Evolutionary conservation across 257 asterid species (phyloP).

Genomic region (Solanum virginianum): DNA sequence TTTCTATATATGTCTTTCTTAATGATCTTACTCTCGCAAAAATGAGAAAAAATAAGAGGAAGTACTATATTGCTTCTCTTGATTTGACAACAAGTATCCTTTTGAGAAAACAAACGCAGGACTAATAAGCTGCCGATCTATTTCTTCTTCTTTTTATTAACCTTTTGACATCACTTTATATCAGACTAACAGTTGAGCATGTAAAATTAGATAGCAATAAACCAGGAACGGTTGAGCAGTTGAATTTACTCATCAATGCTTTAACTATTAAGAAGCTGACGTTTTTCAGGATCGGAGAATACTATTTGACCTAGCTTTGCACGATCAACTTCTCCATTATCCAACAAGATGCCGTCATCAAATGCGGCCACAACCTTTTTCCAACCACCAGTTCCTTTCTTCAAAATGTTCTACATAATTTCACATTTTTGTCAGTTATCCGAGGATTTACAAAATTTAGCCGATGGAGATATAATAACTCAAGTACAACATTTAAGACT

Average conservation of each 20-base stretch:
- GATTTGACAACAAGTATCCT: not conserved
- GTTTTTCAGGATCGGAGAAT: conserved; percentile 57
- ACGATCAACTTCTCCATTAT: conserved; percentile 77
- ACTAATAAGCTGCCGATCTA: not conserved
- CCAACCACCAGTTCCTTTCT: conserved; percentile 85
- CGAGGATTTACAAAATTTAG: not conserved
- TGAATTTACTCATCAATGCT: not conserved
- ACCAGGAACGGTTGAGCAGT: not conserved
- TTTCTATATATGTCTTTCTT: not conserved
- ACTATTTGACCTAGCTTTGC: conserved; percentile 75
- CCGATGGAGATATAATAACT: not conserved
- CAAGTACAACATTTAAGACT: not conserved
- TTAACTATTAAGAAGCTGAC: conserved; percentile 85
- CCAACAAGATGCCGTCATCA: conserved; percentile 60
- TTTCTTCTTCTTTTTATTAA: not conserved
- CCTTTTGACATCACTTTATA: not conserved
- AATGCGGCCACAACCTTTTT: conserved; percentile 72
- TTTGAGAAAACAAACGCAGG: not conserved
- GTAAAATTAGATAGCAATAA: not conserved
- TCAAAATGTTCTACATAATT: conserved; percentile 49
- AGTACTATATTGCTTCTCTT: not conserved
- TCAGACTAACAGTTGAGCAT: not conserved
- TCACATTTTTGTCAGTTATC: not conserved
- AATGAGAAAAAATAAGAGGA: not conserved
- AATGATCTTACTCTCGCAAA: not conserved